A percentile compares a stretch with the other conserved stretches of the same genome.
Conservation (phyloP, 2,329 filamentous ascomycete species). For the Lachnellula willkommii region DNA sequence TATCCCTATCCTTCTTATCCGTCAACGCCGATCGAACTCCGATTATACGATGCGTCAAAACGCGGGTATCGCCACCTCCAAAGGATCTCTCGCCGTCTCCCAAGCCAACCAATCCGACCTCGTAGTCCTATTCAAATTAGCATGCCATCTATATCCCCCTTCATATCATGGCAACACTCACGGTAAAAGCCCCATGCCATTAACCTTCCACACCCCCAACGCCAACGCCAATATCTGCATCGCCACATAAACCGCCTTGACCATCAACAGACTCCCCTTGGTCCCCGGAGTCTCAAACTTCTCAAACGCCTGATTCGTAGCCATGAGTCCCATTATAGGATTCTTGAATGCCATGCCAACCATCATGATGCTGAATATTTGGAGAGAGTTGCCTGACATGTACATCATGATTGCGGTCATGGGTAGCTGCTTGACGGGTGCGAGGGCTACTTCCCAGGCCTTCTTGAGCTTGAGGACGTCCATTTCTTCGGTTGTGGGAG, state of each 20-base stretch:
- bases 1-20: not conserved
- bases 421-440: slow-evolving; percentile 85
- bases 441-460: slow-evolving; percentile 94
- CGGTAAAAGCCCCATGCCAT: slow-evolving; percentile 92
- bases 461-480: slow-evolving; percentile 97
- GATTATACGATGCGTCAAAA: slow-evolving; percentile 22
- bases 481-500: slow-evolving; percentile 76
- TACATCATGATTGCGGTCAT: slow-evolving; percentile 99
- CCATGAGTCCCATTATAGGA: slow-evolving; percentile 77
- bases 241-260: slow-evolving; percentile 81
- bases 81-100: slow-evolving; percentile 50
- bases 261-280: slow-evolving; percentile 65
- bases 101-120: slow-evolving; percentile 96
- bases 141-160: slow-evolving; percentile 2
- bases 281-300: slow-evolving; percentile 83
- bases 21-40: not conserved
- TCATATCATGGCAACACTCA: slow-evolving; percentile 43
- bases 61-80: slow-evolving; percentile 32
- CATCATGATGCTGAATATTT: slow-evolving; percentile 99
- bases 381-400: slow-evolving; percentile 97
- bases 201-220: slow-evolving; percentile 92
- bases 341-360: slow-evolving; percentile 99
- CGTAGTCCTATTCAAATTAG: slow-evolving; percentile 63
- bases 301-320: slow-evolving; percentile 82
- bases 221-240: slow-evolving; percentile 82